These are phyloP conservation scores for Strobilomyces confusus DNA, from an alignment of 768 basidiomycete species.

Conservation along the genomic window DNA sequence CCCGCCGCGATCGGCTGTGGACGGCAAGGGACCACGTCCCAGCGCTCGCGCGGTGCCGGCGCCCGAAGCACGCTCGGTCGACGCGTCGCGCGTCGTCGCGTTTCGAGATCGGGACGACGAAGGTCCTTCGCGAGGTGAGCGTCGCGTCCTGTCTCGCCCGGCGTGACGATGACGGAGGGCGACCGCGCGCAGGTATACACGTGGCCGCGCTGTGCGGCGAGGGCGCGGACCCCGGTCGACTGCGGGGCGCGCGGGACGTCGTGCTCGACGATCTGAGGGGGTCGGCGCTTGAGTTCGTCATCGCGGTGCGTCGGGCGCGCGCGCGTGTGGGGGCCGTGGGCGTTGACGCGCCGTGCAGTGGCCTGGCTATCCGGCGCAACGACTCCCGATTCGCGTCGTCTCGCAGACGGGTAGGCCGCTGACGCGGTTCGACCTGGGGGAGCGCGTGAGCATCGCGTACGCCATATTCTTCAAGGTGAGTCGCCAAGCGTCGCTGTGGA, in stretches of 20 bases:
- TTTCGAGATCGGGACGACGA: background rate
- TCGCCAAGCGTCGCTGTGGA: too few species aligned
- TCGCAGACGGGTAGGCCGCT: background rate
- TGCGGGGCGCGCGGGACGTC: background rate
- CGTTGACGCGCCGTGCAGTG: background rate
- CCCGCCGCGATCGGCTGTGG: too few species aligned
- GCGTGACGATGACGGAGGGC: background rate
- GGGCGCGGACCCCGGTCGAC: rapidly evolving
- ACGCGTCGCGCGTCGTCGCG: background rate
- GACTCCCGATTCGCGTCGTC: background rate
- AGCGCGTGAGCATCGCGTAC: background rate
- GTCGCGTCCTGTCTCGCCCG: background rate
- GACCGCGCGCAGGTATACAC: background rate
- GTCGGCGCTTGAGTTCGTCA: background rate
- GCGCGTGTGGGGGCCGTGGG: too few species aligned
- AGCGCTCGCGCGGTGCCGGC: conserved; percentile 3
- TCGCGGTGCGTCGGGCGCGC: conserved; percentile 10
- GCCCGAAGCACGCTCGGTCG: background rate
- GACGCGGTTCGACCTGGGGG: conserved; percentile 6
- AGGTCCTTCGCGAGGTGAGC: conserved; percentile 3
- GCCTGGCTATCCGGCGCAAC: conserved; percentile 1
- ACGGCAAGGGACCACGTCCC: too few species aligned
- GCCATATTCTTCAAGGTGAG: background rate
- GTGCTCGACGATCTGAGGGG: background rate
- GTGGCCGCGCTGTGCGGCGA: background rate